Percentiles rank a stretch among this genome's conserved stretches.
These are phyloP conservation scores for Agrocybe pediades DNA, from an alignment of 768 basidiomycete species.

Conservation along the genomic window DNA sequence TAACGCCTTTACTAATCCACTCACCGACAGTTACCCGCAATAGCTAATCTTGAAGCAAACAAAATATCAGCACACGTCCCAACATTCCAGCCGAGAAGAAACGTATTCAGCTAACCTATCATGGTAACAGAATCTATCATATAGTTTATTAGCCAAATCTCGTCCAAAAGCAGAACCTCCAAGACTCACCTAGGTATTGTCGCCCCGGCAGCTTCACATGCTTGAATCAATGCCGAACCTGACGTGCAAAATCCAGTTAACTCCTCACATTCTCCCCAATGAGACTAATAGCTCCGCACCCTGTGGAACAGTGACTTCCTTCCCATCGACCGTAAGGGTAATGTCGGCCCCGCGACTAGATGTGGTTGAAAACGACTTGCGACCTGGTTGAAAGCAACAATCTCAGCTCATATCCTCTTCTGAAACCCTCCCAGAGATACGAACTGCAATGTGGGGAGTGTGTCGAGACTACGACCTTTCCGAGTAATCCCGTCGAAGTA, in stretches of 20 bases:
- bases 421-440: constrained; percentile 9
- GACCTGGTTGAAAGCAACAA: constrained; percentile 38
- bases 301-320: constrained; percentile 96
- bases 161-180: constrained; percentile 5
- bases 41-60: constrained; percentile 66
- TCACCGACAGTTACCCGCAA: constrained; percentile 96
- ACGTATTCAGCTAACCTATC: constrained; percentile 57
- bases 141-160: constrained; percentile 18
- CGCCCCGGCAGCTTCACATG: constrained; percentile 88
- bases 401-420: constrained; percentile 2
- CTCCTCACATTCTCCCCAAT: background rate
- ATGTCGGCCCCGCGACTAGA: constrained; percentile 74
- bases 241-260: constrained; percentile 9
- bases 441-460: constrained; percentile 31
- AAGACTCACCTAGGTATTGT: constrained; percentile 68
- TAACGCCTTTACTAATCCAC: constrained; percentile 23
- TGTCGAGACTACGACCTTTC: constrained; percentile 54
- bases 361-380: constrained; percentile 65
- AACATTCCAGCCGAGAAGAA: background rate
- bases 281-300: constrained; percentile 51
- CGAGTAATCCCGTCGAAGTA: constrained; percentile 68
- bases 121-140: constrained; percentile 77
- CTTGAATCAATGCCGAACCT: constrained; percentile 96
- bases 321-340: constrained; percentile 94
- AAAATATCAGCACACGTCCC: background rate